These are phyloP conservation scores for Lophiostoma macrostomum DNA, from an alignment of 495 filamentous ascomycete genomes.

Conservation along the genomic window DNA sequence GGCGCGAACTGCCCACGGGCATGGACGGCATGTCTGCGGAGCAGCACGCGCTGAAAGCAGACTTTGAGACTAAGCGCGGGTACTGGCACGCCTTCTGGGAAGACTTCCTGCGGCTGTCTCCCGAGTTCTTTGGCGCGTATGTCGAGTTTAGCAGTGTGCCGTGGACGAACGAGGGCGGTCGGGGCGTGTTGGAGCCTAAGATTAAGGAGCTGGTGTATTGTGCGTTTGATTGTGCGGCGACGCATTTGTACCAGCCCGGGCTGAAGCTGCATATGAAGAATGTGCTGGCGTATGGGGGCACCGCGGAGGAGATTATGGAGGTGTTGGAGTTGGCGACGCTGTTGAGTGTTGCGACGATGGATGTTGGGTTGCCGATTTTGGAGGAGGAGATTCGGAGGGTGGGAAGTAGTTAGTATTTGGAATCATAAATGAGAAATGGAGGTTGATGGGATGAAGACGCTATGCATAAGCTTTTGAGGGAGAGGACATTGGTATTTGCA, in stretches of 20 bases:
- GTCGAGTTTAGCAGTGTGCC: slow-evolving; percentile 42
- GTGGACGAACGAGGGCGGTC: slow-evolving; percentile 29
- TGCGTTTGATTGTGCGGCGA: slow-evolving; percentile 46
- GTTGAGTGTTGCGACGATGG: slow-evolving; percentile 42
- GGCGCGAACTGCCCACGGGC: slow-evolving; percentile 24
- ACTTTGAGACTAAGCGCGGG: slow-evolving; percentile 40
- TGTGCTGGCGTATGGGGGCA: slow-evolving; percentile 45
- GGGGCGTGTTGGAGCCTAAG: slow-evolving; percentile 42
- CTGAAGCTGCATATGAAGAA: slow-evolving; percentile 49
- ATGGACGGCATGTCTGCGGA: slow-evolving; percentile 31
- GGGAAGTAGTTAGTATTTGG: background rate
- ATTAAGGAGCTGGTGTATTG: slow-evolving; percentile 48
- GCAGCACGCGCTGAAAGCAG: slow-evolving; percentile 34
- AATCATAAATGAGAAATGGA: too few relatives aligned
- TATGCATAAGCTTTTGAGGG: too few relatives aligned
- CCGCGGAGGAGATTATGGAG: slow-evolving; percentile 47
- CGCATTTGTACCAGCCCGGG: slow-evolving; percentile 46
- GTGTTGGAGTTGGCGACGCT: slow-evolving; percentile 46
- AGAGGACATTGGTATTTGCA: too few relatives aligned
- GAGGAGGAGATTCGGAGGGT: slow-evolving; percentile 18
- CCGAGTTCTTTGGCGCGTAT: slow-evolving; percentile 49
- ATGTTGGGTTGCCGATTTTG: slow-evolving; percentile 35
- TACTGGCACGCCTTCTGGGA: slow-evolving; percentile 50
- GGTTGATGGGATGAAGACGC: too few relatives aligned
- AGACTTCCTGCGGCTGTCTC: slow-evolving; percentile 43